phyloP scores from a whole-genome alignment of 768 basidiomycete genomes.

The Leccinum olivaceopallidum region DNA sequence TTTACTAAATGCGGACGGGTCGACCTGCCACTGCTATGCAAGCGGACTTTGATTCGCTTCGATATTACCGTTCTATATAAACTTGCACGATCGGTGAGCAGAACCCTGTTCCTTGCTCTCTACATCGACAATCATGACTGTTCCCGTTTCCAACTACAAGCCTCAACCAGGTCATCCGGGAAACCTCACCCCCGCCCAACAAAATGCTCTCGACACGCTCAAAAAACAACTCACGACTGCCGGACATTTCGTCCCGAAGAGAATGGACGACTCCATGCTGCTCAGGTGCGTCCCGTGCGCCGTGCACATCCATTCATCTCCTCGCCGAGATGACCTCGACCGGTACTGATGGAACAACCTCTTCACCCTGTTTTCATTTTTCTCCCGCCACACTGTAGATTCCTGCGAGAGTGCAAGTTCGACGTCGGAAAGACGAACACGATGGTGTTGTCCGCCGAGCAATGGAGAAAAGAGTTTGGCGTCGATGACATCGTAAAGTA shows the following conservation, averaged over 20 bases:
- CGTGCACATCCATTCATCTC: constrained; percentile 24
- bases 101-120: no score
- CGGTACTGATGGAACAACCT: neutral
- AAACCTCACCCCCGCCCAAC: constrained; percentile 65
- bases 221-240: constrained; percentile 61
- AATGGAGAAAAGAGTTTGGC: constrained; percentile 88
- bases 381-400: constrained; percentile 45
- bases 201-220: constrained; percentile 67
- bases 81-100: no score
- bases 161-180: constrained; percentile 77
- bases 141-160: constrained; percentile 46
- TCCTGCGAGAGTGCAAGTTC: constrained; percentile 91
- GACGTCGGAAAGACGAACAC: constrained; percentile 77
- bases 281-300: constrained; percentile 42
- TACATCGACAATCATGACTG: no score
- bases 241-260: constrained; percentile 56
- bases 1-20: no score
- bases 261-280: constrained; percentile 72
- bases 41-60: no score
- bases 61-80: no score
- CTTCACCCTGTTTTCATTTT: neutral
- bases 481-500: constrained; percentile 74
- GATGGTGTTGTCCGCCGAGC: constrained; percentile 80
- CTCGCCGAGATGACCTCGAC: constrained; percentile 12
- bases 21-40: no score